Percentiles rank a stretch among this genome's conserved stretches.
These are phyloP conservation scores for Lipomyces yamanashiensis DNA, from an alignment of 805 yeast genomes.

Conservation along the genomic window DNA sequence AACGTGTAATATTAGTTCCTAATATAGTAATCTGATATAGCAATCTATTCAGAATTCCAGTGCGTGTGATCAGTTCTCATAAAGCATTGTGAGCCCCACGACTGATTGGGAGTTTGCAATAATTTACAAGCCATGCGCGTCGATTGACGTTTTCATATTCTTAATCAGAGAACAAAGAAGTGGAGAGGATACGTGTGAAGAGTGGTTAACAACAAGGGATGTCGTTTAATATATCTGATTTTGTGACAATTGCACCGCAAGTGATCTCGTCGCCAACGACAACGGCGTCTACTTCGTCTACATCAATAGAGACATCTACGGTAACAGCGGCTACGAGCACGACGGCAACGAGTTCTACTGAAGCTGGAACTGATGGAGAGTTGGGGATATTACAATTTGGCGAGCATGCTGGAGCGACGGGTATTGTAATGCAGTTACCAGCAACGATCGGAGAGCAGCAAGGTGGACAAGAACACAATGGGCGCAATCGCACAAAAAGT, in stretches of 20 bases:
- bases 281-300: neutral
- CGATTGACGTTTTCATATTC: too few relatives aligned
- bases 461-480: too few relatives aligned
- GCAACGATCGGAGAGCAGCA: too few relatives aligned
- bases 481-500: neutral
- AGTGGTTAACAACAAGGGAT: neutral
- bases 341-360: neutral
- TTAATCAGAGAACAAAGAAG: neutral
- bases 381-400: neutral
- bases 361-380: too few relatives aligned
- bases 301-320: neutral
- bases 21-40: too few relatives aligned
- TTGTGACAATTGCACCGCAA: constrained; percentile 6
- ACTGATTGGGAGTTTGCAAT: neutral
- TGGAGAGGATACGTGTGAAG: neutral
- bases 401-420: neutral
- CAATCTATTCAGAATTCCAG: too few relatives aligned
- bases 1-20: too few relatives aligned
- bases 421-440: neutral
- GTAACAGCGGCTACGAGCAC: neutral
- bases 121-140: neutral
- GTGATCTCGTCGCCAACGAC: neutral
- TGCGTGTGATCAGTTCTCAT: too few relatives aligned
- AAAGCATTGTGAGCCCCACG: too few relatives aligned
- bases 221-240: constrained; percentile 7